A percentile compares a stretch with the other conserved stretches of the same genome.
phyloP scores from a whole-genome alignment of 2,329 filamentous ascomycete species.

The Trichoderma pleuroti region DNA sequence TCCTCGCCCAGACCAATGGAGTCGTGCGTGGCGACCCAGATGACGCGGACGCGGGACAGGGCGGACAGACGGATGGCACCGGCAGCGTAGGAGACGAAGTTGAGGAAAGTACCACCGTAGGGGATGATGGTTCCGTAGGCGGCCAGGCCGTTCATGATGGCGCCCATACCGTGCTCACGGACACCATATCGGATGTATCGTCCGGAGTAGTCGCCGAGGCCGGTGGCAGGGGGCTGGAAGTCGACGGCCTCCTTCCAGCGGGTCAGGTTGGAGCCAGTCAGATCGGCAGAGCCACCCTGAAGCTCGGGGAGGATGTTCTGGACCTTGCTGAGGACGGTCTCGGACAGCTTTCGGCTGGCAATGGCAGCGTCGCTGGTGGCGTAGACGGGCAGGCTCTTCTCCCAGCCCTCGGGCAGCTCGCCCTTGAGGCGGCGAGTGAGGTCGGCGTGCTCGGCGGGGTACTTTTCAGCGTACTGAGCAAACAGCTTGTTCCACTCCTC shows the following conservation, averaged over 20 bases:
- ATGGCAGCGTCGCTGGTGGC: slow-evolving; percentile 79
- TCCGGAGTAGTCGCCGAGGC: slow-evolving; percentile 84
- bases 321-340: slow-evolving; percentile 87
- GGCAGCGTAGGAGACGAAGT: slow-evolving; percentile 98
- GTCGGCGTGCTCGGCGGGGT: slow-evolving; percentile 76
- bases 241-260: slow-evolving; percentile 96
- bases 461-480: slow-evolving; percentile 76
- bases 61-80: slow-evolving; percentile 92
- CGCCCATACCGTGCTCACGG: slow-evolving; percentile 87
- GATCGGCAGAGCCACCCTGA: slow-evolving; percentile 90
- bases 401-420: slow-evolving; percentile 92
- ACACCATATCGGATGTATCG: slow-evolving; percentile 93
- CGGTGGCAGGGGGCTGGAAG: slow-evolving; percentile 86
- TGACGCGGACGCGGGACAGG: slow-evolving; percentile 82
- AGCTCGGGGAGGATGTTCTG: slow-evolving; percentile 82
- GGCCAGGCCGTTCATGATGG: slow-evolving; percentile 90
- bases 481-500: slow-evolving; percentile 94
- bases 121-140: slow-evolving; percentile 95
- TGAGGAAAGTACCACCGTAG: slow-evolving; percentile 94
- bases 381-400: slow-evolving; percentile 89
- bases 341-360: slow-evolving; percentile 93
- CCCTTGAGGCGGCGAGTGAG: slow-evolving; percentile 74
- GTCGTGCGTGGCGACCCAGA: slow-evolving; percentile 98
- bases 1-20: slow-evolving; percentile 99
- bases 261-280: slow-evolving; percentile 98